Evolutionary conservation across 164 flowering plant species (phyloP).

Genomic region (Pachysandra terminalis): DNA sequence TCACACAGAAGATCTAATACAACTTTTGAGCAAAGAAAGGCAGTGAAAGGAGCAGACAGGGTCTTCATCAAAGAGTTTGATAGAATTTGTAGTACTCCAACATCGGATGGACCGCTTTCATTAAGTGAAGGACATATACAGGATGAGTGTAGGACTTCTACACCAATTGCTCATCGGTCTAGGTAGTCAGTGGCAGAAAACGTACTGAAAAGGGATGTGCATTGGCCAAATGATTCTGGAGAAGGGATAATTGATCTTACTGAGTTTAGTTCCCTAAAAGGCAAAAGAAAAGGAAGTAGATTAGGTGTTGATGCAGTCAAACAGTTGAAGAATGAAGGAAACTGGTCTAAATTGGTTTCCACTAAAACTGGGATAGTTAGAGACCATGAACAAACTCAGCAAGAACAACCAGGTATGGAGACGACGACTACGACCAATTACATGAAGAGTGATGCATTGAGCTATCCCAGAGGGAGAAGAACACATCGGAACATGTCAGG

Average conservation of each 20-base stretch:
- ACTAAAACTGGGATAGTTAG: conserved; percentile 10
- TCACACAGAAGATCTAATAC: conserved; percentile 11
- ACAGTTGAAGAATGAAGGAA: conserved; percentile 6
- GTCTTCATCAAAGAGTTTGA: conserved; percentile 10
- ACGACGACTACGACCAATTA: conserved; percentile 2
- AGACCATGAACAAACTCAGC: conserved; percentile 12
- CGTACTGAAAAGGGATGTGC: conserved; percentile 12
- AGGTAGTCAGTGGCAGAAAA: conserved; percentile 29
- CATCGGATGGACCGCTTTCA: conserved; percentile 7
- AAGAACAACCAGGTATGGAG: conserved; percentile 12
- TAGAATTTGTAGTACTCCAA: conserved; percentile 7
- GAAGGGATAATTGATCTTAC: conserved; percentile 12
- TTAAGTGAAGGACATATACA: conserved; percentile 14
- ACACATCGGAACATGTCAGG: conserved; percentile 21
- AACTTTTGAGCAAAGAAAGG: conserved; percentile 14
- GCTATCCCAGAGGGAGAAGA: conserved; percentile 35
- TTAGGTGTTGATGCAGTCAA: conserved; percentile 3
- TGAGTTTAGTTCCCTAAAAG: conserved; percentile 7
- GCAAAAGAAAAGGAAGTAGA: conserved; percentile 11
- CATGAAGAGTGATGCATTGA: conserved; percentile 14
- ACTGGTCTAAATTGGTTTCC: conserved; percentile 7
- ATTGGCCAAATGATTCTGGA: too few relatives aligned
- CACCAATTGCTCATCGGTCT: conserved; percentile 50
- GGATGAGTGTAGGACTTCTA: conserved; percentile 20
- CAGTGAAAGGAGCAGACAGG: background rate